Percentiles rank a stretch among this genome's conserved stretches.
These are phyloP conservation scores for Penstemon barbatus DNA, from an alignment of 257 asterid genomes.

Conservation along the genomic window DNA sequence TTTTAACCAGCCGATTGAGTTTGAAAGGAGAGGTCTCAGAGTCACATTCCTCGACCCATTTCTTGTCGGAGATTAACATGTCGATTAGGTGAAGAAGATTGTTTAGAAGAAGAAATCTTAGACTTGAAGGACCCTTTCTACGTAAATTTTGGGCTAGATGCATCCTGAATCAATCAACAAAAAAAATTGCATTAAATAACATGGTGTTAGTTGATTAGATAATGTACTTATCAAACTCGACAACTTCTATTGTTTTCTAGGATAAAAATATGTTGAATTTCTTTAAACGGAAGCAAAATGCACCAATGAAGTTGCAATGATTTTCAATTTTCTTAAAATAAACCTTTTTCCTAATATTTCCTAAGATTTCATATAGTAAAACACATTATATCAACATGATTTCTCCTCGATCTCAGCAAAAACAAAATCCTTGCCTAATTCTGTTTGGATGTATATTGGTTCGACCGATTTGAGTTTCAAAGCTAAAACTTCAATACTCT, in stretches of 20 bases:
- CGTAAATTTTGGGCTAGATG: conserved; percentile 52
- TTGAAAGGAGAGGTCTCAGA: conserved; percentile 52
- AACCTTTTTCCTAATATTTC: background rate
- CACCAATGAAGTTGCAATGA: background rate
- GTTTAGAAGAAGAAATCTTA: conserved; percentile 48
- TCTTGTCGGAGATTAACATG: conserved; percentile 69
- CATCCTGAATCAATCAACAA: conserved; percentile 41
- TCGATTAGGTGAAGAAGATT: conserved; percentile 62
- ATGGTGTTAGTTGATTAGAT: background rate
- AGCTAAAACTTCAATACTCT: too few relatives aligned
- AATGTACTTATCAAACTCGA: too few relatives aligned
- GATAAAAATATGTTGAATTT: background rate
- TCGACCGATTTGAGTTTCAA: background rate
- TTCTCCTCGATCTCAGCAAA: background rate
- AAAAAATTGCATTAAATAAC: conserved; percentile 7
- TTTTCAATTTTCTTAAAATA: too few relatives aligned
- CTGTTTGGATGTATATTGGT: too few relatives aligned
- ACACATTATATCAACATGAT: background rate
- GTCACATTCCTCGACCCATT: conserved; percentile 66
- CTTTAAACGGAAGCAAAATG: background rate
- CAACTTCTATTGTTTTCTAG: background rate
- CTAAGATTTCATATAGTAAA: background rate
- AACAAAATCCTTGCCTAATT: background rate
- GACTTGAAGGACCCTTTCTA: conserved; percentile 51
- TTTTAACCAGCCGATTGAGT: conserved; percentile 30